Percentiles rank a stretch among this genome's conserved stretches.
Evolutionary conservation across 371 early-diverging fungal genomes (phyloP).

Genomic region (Coemansia sp.): DNA sequence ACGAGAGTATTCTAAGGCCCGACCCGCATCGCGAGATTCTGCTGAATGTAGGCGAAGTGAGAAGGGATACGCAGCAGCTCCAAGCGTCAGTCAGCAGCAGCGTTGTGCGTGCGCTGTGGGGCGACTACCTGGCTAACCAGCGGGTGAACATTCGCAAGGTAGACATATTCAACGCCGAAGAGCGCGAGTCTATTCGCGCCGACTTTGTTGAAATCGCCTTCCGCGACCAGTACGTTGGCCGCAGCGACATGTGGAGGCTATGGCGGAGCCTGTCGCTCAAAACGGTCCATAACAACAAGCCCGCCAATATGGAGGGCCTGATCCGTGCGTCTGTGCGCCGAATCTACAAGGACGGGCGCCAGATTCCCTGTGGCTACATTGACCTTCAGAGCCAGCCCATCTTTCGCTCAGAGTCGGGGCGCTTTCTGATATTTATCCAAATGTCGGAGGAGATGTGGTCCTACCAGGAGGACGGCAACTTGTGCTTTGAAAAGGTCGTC

Average conservation of each 20-base stretch:
- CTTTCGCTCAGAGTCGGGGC: slow-evolving; percentile 92
- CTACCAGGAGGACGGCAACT: slow-evolving; percentile 94
- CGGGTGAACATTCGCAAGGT: slow-evolving; percentile 55
- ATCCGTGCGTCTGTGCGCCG: slow-evolving; percentile 85
- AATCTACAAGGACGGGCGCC: slow-evolving; percentile 60
- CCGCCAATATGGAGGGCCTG: slow-evolving; percentile 66
- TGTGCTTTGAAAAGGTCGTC: slow-evolving; percentile 88
- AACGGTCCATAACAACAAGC: slow-evolving; percentile 79
- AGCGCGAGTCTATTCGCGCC: slow-evolving; percentile 54
- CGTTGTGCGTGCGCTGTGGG: slow-evolving; percentile 33
- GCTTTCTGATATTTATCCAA: slow-evolving; percentile 91
- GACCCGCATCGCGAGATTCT: slow-evolving; percentile 34
- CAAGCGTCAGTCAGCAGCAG: slow-evolving; percentile 29
- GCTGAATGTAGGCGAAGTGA: slow-evolving; percentile 47
- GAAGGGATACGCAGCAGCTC: slow-evolving; percentile 61
- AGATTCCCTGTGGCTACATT: slow-evolving; percentile 75
- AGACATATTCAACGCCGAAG: slow-evolving; percentile 56
- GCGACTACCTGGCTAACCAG: slow-evolving; percentile 29
- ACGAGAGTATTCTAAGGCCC: slow-evolving; percentile 18
- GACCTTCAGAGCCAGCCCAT: slow-evolving; percentile 77
- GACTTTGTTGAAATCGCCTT: slow-evolving; percentile 86
- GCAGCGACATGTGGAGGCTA: slow-evolving; percentile 93
- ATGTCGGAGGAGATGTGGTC: slow-evolving; percentile 97
- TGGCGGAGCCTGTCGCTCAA: slow-evolving; percentile 70
- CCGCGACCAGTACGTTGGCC: slow-evolving; percentile 88